These are phyloP conservation scores for Amanita phalloides DNA, from an alignment of 768 basidiomycete genomes.

Conservation along the genomic window DNA sequence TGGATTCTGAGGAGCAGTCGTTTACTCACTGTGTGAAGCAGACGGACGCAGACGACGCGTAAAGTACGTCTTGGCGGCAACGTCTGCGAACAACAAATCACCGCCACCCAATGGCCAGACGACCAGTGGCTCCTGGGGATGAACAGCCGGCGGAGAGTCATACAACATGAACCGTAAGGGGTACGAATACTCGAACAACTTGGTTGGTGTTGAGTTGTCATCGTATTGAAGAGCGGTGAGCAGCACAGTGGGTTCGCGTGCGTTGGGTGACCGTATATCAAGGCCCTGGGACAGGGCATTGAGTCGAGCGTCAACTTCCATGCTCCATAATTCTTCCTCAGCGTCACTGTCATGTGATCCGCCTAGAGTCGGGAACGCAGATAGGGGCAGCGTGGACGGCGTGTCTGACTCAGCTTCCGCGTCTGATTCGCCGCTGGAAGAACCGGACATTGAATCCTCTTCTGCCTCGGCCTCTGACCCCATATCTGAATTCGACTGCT, in stretches of 20 bases:
- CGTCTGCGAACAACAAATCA: constrained; percentile 17
- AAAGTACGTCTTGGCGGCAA: constrained; percentile 16
- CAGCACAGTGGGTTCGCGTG: not conserved
- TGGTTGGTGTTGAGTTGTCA: not conserved
- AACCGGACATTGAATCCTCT: not conserved
- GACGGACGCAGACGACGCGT: constrained; percentile 16
- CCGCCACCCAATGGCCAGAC: constrained; percentile 19
- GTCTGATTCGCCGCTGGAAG: not conserved
- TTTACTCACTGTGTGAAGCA: constrained; percentile 14
- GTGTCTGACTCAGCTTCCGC: not conserved
- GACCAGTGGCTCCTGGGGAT: constrained; percentile 14
- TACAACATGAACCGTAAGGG: constrained; percentile 13
- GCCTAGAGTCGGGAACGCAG: not conserved
- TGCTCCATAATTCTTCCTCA: not conserved
- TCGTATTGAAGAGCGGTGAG: constrained; percentile 8
- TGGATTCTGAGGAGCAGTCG: not conserved
- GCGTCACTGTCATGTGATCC: not conserved
- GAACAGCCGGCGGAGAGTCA: constrained; percentile 17
- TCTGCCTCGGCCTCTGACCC: not conserved
- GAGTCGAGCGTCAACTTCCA: not conserved
- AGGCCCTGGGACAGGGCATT: not conserved
- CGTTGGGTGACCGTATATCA: not conserved
- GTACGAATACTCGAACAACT: constrained; percentile 10
- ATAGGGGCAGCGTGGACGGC: not conserved
- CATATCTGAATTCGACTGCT: not conserved